Evolutionary conservation across 73 alveolate species (phyloP).

Genomic region (Paramecium bursaria): DNA sequence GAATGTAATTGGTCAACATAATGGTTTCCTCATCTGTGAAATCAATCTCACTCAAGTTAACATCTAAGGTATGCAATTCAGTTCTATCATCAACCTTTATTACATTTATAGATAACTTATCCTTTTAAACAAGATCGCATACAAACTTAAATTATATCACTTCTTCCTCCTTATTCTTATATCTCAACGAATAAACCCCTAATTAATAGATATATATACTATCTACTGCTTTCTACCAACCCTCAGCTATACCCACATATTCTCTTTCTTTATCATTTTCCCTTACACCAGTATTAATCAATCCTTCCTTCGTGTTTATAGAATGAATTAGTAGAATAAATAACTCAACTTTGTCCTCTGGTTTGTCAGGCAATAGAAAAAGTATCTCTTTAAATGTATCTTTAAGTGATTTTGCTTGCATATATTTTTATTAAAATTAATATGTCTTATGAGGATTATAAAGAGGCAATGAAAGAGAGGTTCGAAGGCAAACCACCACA

Average conservation of each 20-base stretch:
- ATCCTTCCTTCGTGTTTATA: conserved; percentile 21
- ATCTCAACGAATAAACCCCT: conserved; percentile 41
- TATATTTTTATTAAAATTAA: no score
- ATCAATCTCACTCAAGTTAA: no score
- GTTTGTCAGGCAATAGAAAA: conserved; percentile 46
- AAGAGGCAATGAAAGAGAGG: no score
- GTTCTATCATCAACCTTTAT: not conserved
- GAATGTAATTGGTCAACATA: no score
- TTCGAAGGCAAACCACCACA: no score
- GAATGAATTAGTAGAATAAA: conserved; percentile 7
- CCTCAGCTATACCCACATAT: conserved; percentile 56
- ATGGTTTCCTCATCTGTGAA: no score
- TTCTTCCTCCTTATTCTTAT: not conserved
- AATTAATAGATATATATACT: conserved; percentile 16
- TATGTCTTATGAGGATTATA: no score
- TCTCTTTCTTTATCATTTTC: conserved; percentile 32
- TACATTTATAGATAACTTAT: conserved; percentile 10
- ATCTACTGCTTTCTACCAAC: conserved; percentile 20
- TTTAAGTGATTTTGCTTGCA: no score
- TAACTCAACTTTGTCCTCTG: not conserved
- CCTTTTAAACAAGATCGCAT: not conserved
- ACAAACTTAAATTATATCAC: conserved; percentile 12
- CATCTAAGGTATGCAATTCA: no score
- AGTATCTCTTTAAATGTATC: conserved; percentile 30
- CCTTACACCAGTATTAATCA: conserved; percentile 25